A percentile compares a stretch with the other conserved stretches of the same genome.
phyloP scores from a whole-genome alignment of 495 filamentous ascomycete genomes.

The Penicillium verhagenii region DNA sequence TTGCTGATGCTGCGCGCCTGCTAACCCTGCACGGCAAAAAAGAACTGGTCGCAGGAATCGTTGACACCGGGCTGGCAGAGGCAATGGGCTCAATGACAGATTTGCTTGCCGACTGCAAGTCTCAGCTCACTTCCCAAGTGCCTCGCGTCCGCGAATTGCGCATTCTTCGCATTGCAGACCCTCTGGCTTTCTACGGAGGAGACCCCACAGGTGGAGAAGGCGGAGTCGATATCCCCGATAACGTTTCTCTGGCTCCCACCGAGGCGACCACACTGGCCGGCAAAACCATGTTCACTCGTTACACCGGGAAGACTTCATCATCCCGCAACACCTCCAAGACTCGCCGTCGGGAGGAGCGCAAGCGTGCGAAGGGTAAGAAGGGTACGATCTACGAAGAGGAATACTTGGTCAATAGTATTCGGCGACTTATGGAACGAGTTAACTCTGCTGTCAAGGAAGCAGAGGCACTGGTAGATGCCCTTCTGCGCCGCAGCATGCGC shows the following conservation, averaged over 20 bases:
- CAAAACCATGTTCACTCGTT: conserved; percentile 80
- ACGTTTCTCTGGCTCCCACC: conserved; percentile 85
- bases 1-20: conserved; percentile 78
- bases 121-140: conserved; percentile 78
- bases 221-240: conserved; percentile 76
- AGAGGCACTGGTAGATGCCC: conserved; percentile 65
- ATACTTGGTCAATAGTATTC: conserved; percentile 84
- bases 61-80: conserved; percentile 77
- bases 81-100: conserved; percentile 76
- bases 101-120: conserved; percentile 86
- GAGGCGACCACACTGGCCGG: conserved; percentile 74
- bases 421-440: conserved; percentile 82
- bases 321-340: conserved; percentile 81
- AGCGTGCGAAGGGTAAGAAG: conserved; percentile 90
- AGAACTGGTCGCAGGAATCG: conserved; percentile 51
- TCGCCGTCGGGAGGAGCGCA: conserved; percentile 83
- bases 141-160: conserved; percentile 81
- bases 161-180: conserved; percentile 74
- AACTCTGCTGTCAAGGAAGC: conserved; percentile 68
- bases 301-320: conserved; percentile 74
- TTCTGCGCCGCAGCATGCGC: conserved; percentile 78
- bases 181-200: conserved; percentile 74
- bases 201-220: conserved; percentile 53
- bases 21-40: conserved; percentile 50
- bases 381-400: conserved; percentile 97